Evolutionary conservation across 768 basidiomycete species (phyloP).

Genomic region (Suillus bovinus): DNA sequence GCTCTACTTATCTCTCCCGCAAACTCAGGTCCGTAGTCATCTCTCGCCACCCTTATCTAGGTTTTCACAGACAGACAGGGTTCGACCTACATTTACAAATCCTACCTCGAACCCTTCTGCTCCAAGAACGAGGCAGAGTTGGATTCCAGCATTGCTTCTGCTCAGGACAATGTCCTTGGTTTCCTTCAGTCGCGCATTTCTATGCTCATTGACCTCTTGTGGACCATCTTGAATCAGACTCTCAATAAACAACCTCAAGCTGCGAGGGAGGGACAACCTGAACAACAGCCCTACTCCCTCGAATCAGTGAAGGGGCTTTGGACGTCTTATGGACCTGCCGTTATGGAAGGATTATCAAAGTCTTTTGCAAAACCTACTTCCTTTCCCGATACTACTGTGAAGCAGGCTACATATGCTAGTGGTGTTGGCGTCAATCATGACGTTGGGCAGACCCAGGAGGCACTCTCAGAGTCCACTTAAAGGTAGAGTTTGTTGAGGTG

Average conservation of each 20-base stretch:
- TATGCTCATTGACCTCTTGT: conserved; percentile 48
- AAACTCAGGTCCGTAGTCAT: conserved; percentile 54
- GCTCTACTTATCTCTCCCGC: conserved; percentile 67
- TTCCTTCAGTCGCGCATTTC: conserved; percentile 56
- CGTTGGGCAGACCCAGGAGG: background rate
- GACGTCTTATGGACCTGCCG: conserved; percentile 41
- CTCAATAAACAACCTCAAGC: conserved; percentile 28
- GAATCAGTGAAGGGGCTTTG: conserved; percentile 41
- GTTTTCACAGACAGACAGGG: conserved; percentile 45
- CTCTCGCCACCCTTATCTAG: background rate
- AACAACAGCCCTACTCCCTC: conserved; percentile 22
- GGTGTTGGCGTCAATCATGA: conserved; percentile 14
- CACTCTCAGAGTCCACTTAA: background rate
- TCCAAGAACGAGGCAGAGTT: conserved; percentile 56
- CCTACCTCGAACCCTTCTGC: conserved; percentile 63
- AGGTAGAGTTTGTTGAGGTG: background rate
- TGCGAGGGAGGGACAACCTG: conserved; percentile 23
- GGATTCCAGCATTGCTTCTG: conserved; percentile 56
- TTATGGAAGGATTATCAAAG: conserved; percentile 35
- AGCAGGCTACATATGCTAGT: conserved; percentile 6
- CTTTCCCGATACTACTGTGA: conserved; percentile 13
- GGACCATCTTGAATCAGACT: conserved; percentile 44
- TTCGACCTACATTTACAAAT: conserved; percentile 62
- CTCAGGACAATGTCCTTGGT: conserved; percentile 52
- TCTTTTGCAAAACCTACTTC: conserved; percentile 2